Base-by-base conservation (phyloP, 2,329 filamentous ascomycete species). In the Cyanodermella asteris region DNA sequence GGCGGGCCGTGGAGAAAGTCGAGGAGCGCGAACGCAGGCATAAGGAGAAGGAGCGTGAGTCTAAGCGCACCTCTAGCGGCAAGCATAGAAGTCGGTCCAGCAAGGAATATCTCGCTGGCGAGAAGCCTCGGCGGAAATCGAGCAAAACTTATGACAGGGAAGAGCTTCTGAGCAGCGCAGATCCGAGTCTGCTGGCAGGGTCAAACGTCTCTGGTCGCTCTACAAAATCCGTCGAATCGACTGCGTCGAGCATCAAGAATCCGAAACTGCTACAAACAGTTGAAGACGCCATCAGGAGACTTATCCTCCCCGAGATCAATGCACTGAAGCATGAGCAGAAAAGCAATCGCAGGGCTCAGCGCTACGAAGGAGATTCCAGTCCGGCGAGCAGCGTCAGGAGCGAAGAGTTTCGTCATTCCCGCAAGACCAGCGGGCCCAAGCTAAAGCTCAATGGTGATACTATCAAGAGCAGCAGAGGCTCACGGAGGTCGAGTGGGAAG, bases 251-350 rank as follows among this genome's bases (percentile, higher is more conserved):
- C 44, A 91, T 90, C 50, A 28, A 27, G 9, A 91, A 93, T 40
- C 82, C 82, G 0, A 87, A 80, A 42, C 54, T 93, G 2, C 61
- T 93, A 3, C 77, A 87, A 40, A 87, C 81, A 0, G 82, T 93
- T 3, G 82, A 93, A 50, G 81, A 91, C 49, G 81, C 81, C 9
- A 91, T 93, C 40, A 72, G 80, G 33, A 66, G 81, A 24, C 59
- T 91, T 24, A 91, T 93, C 26, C 53, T 97, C 3, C 87, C 87
- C 0, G 84, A 97, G 47, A 59, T 97, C 22, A 84, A 80, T 38
- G 78, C 81, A 7, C 56, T 97, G 27, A 93, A 91, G 47, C 70
- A 82, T 38, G 81, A 91, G 41, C 76, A 84, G 44, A 82, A 77
- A 45, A 72, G 73, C 34, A 68, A 72, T 33, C 63, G 73, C 34